A percentile compares a stretch with the other conserved stretches of the same genome.
These are phyloP conservation scores for Gentiana straminea DNA, from an alignment of 257 asterid genomes.

Conservation along the genomic window DNA sequence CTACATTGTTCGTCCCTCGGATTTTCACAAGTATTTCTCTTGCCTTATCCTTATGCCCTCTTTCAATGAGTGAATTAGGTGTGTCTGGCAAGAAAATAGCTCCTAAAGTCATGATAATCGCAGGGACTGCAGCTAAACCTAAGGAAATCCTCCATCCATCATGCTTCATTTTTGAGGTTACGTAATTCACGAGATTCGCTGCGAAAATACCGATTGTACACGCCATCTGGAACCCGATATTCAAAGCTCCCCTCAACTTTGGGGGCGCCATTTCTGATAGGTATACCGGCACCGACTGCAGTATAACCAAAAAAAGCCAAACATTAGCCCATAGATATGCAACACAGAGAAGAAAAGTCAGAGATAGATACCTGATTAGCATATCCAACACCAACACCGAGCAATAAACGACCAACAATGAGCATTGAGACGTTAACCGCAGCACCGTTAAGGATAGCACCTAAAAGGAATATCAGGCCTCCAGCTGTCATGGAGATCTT, in stretches of 20 bases:
- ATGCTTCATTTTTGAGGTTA: constrained; percentile 22
- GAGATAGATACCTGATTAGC: constrained; percentile 31
- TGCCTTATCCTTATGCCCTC: constrained; percentile 34
- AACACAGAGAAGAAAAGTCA: background rate
- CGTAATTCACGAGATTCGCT: constrained; percentile 49
- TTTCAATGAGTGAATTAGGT: constrained; percentile 43
- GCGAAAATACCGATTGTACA: constrained; percentile 30
- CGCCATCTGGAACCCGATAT: constrained; percentile 49
- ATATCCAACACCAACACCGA: constrained; percentile 55
- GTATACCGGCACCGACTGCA: constrained; percentile 58
- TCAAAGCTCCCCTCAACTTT: constrained; percentile 52
- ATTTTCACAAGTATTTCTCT: constrained; percentile 20
- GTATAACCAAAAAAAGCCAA: too few species aligned
- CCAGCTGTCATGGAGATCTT: constrained; percentile 38
- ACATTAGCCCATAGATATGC: too few species aligned
- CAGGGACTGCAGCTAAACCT: constrained; percentile 42
- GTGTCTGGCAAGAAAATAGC: constrained; percentile 44
- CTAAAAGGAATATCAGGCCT: constrained; percentile 34
- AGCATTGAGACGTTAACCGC: constrained; percentile 44
- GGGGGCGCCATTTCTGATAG: constrained; percentile 70
- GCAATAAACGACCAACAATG: constrained; percentile 46
- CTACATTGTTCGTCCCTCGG: constrained; percentile 28
- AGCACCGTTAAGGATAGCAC: constrained; percentile 38
- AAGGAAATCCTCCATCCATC: constrained; percentile 50
- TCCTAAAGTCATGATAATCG: constrained; percentile 40